These are phyloP conservation scores for Fusarium sp. DNA, from an alignment of 2,329 filamentous ascomycete species.

Conservation along the genomic window DNA sequence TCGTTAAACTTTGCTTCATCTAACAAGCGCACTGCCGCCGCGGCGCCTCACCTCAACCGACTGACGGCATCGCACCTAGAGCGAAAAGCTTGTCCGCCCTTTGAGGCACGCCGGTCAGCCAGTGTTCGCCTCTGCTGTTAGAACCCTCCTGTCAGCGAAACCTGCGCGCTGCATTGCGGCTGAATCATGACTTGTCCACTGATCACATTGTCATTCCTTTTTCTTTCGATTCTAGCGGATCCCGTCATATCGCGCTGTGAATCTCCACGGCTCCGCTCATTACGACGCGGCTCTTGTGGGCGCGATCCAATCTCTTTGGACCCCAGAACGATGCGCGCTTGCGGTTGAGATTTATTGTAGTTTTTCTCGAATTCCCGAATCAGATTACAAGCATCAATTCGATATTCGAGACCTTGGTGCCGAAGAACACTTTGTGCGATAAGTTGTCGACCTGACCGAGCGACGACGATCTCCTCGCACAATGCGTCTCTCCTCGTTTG, in stretches of 20 bases:
- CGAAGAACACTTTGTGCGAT: not conserved
- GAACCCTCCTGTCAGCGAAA: slow-evolving; percentile 24
- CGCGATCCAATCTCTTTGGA: not conserved
- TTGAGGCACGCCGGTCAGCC: slow-evolving; percentile 25
- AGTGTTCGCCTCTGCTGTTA: slow-evolving; percentile 22
- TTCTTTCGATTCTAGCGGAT: slow-evolving; percentile 8
- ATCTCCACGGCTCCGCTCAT: slow-evolving; percentile 6
- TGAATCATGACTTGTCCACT: slow-evolving; percentile 26
- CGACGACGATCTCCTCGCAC: not conserved
- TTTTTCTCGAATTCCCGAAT: not conserved
- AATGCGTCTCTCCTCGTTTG: not conserved
- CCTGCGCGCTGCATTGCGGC: slow-evolving; percentile 29
- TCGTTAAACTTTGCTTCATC: slow-evolving; percentile 13
- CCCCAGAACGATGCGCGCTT: not conserved
- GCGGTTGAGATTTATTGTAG: not conserved
- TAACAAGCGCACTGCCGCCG: slow-evolving; percentile 35
- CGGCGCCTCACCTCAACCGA: slow-evolving; percentile 38
- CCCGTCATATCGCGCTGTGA: slow-evolving; percentile 21
- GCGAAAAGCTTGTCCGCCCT: slow-evolving; percentile 18
- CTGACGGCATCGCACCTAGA: slow-evolving; percentile 11
- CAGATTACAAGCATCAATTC: not conserved
- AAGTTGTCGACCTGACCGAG: not conserved
- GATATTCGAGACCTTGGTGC: not conserved
- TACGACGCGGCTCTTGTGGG: not conserved
- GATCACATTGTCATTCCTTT: slow-evolving; percentile 29